Base-by-base conservation (phyloP, 768 basidiomycete species). In the Ephemerocybe angulata region DNA sequence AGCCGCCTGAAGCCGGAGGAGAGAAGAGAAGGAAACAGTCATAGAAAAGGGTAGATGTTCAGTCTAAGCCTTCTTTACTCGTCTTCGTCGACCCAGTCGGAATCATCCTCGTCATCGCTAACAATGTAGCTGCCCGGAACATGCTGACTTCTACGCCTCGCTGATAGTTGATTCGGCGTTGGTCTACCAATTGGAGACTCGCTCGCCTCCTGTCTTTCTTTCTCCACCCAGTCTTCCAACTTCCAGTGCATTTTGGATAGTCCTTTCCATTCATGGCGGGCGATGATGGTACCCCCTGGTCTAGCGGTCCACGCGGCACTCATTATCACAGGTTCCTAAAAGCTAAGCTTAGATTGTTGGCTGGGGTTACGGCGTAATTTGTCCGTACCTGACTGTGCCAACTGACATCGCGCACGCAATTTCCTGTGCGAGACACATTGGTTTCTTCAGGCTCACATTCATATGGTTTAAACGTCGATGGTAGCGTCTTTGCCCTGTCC, bases 191-290 rank as follows among this genome's bases (percentile, higher is more conserved):
- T 37, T 12, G 66, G 65, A 29, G 49, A 44, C 19, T 59, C 60
- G 28, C 71, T 65, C 58, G 63, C 46, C 55, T 59, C 58, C 44
- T 63, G 51, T 52, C 52, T 55, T 19, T 70, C 56, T 38, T 82
- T 87, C 70, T 88, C 87, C 3, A 81, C 77, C 78, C 84, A 87
- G 63, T 94, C 91, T 62, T 93, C 87, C 44, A 97, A 64, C 4
- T 71, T 72, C 35, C 82, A 76, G 0, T 70, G 68, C 73, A 84
- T 81, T 70, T 93, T 95, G 1, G 81, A 80, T 52, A 95, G 72
- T 5, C 95, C 94, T 70, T 95, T 97, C 92, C 94, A 99, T 71
- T 98, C 92, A 62, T 99, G 97, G 60, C 89, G 79, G 4, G 95
- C 96, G 22, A 99, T 82, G 40, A 85, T 79, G 33, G 92, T 93